phyloP scores from a whole-genome alignment of 179 eudicot species.

The Spinacia oleracea region DNA sequence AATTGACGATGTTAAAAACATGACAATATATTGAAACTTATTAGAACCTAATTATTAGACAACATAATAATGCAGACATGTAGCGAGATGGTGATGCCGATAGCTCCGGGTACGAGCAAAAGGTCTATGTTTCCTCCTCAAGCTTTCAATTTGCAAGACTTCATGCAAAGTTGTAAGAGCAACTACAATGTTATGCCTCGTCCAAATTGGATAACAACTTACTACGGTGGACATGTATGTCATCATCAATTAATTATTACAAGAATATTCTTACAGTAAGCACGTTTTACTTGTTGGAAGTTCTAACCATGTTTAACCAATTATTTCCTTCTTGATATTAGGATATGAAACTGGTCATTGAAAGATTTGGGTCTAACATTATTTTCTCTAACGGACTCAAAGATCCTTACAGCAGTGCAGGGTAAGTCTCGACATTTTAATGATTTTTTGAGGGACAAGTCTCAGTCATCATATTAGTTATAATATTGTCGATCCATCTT shows the following conservation, averaged over 20 bases:
- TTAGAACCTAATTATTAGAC: no score
- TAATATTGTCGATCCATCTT: no score
- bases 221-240: slow-evolving; percentile 51
- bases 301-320: no score
- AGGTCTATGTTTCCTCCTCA: slow-evolving; percentile 13
- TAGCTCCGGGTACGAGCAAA: background rate
- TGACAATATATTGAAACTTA: no score
- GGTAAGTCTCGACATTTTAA: slow-evolving; percentile 49
- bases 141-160: background rate
- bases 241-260: no score
- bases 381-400: slow-evolving; percentile 63
- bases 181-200: slow-evolving; percentile 40
- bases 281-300: no score
- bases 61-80: slow-evolving; percentile 15
- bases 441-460: no score
- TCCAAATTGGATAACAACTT: slow-evolving; percentile 53
- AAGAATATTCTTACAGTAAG: no score
- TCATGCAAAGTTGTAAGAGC: slow-evolving; percentile 22
- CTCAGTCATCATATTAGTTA: no score
- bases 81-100: slow-evolving; percentile 17
- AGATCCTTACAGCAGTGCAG: slow-evolving; percentile 60
- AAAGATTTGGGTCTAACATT: slow-evolving; percentile 56
- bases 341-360: slow-evolving; percentile 42
- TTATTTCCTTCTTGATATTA: background rate
- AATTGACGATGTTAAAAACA: no score